Evolutionary conservation across 2,329 filamentous ascomycete species (phyloP).

Genomic region (Pseudogymnoascus destructans): DNA sequence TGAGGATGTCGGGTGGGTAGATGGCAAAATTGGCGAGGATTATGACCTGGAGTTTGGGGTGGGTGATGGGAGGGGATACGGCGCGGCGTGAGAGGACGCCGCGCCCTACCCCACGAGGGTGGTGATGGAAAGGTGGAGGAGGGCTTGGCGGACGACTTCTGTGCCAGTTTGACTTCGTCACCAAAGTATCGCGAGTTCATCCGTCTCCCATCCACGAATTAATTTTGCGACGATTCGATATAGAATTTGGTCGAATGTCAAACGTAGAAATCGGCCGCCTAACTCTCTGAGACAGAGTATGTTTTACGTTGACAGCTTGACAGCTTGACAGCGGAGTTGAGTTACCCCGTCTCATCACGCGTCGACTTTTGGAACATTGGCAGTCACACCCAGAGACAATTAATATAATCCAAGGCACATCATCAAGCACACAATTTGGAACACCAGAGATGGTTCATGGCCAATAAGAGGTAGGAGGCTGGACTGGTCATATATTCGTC

Average conservation of each 20-base stretch:
- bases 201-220: not conserved
- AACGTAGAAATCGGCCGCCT: not conserved
- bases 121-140: conserved; percentile 37
- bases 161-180: conserved; percentile 21
- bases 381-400: not conserved
- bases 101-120: too few relatives aligned
- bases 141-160: conserved; percentile 38
- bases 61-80: conserved; percentile 31
- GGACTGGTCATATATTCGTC: not conserved
- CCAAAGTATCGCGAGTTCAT: not conserved
- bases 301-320: not conserved
- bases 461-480: not conserved
- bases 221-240: not conserved
- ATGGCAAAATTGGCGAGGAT: conserved; percentile 40
- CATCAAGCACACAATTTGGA: conserved; percentile 2
- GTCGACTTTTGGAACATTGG: not conserved
- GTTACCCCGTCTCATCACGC: not conserved
- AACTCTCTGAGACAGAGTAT: not conserved
- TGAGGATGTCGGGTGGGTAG: conserved; percentile 34
- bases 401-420: not conserved
- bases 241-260: not conserved
- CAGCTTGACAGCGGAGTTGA: not conserved
- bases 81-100: conserved; percentile 38
- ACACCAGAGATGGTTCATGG: not conserved
- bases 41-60: conserved; percentile 37